Base-by-base conservation (phyloP, 148 eudicot genomes). In the Camellia granthamiana region DNA sequence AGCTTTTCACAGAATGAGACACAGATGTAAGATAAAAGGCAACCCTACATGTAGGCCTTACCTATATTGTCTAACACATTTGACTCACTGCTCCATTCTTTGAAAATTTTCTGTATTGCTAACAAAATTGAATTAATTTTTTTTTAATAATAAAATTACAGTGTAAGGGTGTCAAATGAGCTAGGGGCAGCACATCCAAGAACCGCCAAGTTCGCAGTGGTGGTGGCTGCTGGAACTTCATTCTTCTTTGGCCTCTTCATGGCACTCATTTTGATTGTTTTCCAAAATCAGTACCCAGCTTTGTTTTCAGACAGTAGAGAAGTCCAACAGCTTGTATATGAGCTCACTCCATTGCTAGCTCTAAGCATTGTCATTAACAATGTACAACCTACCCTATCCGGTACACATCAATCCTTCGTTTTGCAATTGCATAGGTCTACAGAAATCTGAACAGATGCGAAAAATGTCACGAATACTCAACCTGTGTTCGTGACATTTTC, bases 161-260 rank as follows among this genome's bases (percentile, higher is more conserved):
- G 89, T 72, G 89, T 87, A n/a, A 80, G 89, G 77, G 89, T 87
- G 49, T 87, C 89, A 0, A 87, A 87, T 80, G 89, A 87, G 59
- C 60, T 87, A 10, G 89, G 89, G n/a, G 87, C 87, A 46, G 85
- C 62, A 38, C 87, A 87, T 55, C 89, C 89, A 54, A 81, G 83
- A 70, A 84, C 77, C 0, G 89, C 89, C 2, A 87, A 87, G 60
- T 87, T 84, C 73, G 77, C 89, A 2, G 89, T 84, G 4, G 74
- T 62, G n/a, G 89, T 87, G 79, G 82, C 80, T 6, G 81, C 73
- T 3, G 4, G 82, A 23, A 51, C 78, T 14, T 81, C 89, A 4
- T 69, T 82, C 61, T 5, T 82, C 5, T 59, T 84, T 6, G 89
- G 87, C 15, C 23, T 84, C 42, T 5, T 78, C 2, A 41, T 82